Evolutionary conservation across 306 rosid genomes (phyloP).

Genomic region (Astragalus glycyphyllos): DNA sequence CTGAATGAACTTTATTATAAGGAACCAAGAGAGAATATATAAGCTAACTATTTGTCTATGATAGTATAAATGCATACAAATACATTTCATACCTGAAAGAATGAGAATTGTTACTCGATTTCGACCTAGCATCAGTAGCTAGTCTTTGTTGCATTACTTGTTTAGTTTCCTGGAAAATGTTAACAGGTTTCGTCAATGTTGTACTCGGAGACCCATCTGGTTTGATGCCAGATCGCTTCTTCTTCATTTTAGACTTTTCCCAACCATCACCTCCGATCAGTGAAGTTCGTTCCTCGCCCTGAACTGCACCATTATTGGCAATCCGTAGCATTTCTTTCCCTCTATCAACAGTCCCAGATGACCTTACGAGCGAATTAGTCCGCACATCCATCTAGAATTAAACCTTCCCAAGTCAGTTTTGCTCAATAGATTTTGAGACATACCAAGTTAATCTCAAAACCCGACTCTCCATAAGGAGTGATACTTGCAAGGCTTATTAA

Average conservation of each 20-base stretch:
- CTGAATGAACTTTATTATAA: constrained; percentile 4
- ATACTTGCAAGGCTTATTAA: constrained; percentile 5
- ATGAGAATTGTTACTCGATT: constrained; percentile 73
- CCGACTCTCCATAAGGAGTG: constrained; percentile 24
- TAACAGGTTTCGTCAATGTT: constrained; percentile 58
- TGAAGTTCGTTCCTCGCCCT: constrained; percentile 77
- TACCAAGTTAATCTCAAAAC: constrained; percentile 33
- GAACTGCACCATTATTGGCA: constrained; percentile 68
- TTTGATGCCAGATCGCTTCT: constrained; percentile 83
- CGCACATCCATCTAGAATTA: constrained; percentile 72
- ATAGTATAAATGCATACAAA: constrained; percentile 28
- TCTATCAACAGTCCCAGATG: constrained; percentile 72
- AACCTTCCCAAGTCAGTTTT: constrained; percentile 50
- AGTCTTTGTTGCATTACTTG: constrained; percentile 79
- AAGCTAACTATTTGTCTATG: constrained; percentile 31
- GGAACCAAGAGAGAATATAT: constrained; percentile 16
- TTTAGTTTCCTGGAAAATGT: constrained; percentile 73
- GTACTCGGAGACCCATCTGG: constrained; percentile 75
- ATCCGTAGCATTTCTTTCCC: constrained; percentile 72
- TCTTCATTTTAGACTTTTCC: constrained; percentile 93
- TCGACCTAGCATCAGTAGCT: constrained; percentile 67
- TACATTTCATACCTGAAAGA: constrained; percentile 71
- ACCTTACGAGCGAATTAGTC: constrained; percentile 69
- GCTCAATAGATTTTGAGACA: constrained; percentile 34
- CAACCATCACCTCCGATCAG: constrained; percentile 82